These are phyloP conservation scores for Penicillium coffeae DNA, from an alignment of 495 filamentous ascomycete genomes.

Conservation along the genomic window DNA sequence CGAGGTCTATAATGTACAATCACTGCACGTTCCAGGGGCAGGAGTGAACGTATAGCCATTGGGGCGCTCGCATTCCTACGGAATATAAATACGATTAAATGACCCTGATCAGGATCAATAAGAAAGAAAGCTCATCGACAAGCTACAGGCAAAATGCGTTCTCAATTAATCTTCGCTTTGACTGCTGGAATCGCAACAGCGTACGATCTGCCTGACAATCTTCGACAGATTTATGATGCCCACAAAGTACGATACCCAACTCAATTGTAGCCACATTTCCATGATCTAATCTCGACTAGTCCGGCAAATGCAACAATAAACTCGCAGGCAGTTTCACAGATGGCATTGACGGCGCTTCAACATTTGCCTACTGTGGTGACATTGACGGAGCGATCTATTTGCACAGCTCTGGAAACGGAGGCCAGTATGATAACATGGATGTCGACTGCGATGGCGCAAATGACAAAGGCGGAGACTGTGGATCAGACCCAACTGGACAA, in stretches of 20 bases:
- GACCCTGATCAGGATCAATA: slow-evolving; percentile 1
- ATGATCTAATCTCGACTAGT: slow-evolving; percentile 5
- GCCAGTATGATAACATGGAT: slow-evolving; percentile 50
- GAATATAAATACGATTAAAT: neutral
- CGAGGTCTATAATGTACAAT: too few relatives aligned
- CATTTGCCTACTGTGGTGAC: slow-evolving; percentile 27
- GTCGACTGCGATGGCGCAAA: slow-evolving; percentile 65
- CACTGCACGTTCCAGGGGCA: too few relatives aligned
- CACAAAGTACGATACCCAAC: slow-evolving; percentile 17
- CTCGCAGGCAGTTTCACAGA: slow-evolving; percentile 26
- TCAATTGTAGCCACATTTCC: too few relatives aligned
- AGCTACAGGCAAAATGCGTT: neutral
- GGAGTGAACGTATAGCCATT: too few relatives aligned
- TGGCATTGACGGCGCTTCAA: slow-evolving; percentile 10
- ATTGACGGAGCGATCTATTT: slow-evolving; percentile 29
- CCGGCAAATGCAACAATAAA: slow-evolving; percentile 18
- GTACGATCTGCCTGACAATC: slow-evolving; percentile 27
- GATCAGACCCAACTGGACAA: slow-evolving; percentile 49
- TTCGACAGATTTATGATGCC: slow-evolving; percentile 25
- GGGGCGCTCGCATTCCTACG: too few relatives aligned
- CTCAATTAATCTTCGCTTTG: neutral
- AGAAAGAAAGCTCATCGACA: neutral
- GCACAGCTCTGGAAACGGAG: slow-evolving; percentile 17
- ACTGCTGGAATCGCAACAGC: slow-evolving; percentile 6
- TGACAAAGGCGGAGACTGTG: slow-evolving; percentile 44